These are phyloP conservation scores for Viola pubescens DNA, from an alignment of 441 rosid genomes.

Conservation along the genomic window DNA sequence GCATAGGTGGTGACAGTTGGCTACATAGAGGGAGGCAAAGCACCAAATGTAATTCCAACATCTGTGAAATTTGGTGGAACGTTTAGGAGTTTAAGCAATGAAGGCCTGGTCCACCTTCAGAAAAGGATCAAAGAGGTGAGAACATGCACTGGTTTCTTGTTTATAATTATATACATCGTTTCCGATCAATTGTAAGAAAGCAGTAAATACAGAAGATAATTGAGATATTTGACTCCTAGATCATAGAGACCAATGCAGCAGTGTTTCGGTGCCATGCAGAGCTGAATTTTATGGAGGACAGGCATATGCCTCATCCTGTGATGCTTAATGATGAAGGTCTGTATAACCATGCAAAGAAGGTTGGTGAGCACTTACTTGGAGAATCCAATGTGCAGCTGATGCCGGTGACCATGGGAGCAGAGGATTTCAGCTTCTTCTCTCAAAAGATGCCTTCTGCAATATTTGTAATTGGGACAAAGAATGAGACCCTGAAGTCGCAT, in stretches of 20 bases:
- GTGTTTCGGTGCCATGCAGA: constrained; percentile 33
- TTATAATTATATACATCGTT: not conserved
- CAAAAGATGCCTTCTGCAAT: constrained; percentile 36
- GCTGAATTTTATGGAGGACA: constrained; percentile 34
- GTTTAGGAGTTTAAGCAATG: constrained; percentile 42
- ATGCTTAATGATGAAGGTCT: constrained; percentile 30
- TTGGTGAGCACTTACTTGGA: constrained; percentile 36
- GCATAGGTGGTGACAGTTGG: constrained; percentile 53
- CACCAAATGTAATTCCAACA: constrained; percentile 46
- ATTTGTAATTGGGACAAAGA: constrained; percentile 33
- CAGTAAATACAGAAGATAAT: not conserved
- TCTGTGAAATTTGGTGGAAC: constrained; percentile 48
- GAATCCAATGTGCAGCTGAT: constrained; percentile 30
- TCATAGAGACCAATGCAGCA: constrained; percentile 37
- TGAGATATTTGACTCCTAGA: constrained; percentile 18
- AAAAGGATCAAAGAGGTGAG: constrained; percentile 51
- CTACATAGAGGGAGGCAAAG: constrained; percentile 49
- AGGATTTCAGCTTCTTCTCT: constrained; percentile 47
- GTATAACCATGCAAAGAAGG: constrained; percentile 36
- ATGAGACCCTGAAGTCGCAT: constrained; percentile 35
- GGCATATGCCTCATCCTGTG: constrained; percentile 30
- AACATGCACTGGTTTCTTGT: not conserved
- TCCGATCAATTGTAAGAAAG: not conserved
- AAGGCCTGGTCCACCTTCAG: constrained; percentile 37
- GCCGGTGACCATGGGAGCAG: constrained; percentile 41